Conservation (phyloP, 2,329 filamentous ascomycete genomes). For the Endothia cerciana region DNA sequence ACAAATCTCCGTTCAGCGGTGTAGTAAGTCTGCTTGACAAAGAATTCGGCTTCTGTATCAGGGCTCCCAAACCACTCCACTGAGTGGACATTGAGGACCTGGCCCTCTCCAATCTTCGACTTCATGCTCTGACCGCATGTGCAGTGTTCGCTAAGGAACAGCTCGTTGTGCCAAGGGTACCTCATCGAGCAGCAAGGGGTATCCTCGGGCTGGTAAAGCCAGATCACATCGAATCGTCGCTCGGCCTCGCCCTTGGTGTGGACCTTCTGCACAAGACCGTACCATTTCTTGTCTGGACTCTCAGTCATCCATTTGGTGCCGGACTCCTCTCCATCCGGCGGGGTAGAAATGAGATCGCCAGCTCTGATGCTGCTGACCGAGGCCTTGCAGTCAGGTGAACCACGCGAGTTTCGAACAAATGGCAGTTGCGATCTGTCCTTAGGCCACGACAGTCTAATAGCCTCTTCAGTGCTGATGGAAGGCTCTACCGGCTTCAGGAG, state of each 20-base stretch:
- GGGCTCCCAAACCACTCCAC: conserved; percentile 62
- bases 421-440: background rate
- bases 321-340: conserved; percentile 48
- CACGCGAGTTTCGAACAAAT: background rate
- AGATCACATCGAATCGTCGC: conserved; percentile 65
- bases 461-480: conserved; percentile 33
- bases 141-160: conserved; percentile 79
- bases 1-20: conserved; percentile 64
- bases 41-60: conserved; percentile 54
- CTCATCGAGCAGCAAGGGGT: conserved; percentile 70
- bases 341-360: conserved; percentile 55
- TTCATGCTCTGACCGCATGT: conserved; percentile 57
- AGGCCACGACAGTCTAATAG: conserved; percentile 30
- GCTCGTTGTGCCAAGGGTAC: conserved; percentile 73
- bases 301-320: conserved; percentile 61
- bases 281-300: conserved; percentile 61
- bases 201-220: conserved; percentile 73
- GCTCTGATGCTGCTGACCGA: conserved; percentile 42
- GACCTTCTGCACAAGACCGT: conserved; percentile 68
- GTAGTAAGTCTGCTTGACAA: conserved; percentile 73
- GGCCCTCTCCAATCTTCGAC: conserved; percentile 52
- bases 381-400: conserved; percentile 25
- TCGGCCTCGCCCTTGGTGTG: conserved; percentile 41
- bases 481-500: conserved; percentile 47
- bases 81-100: conserved; percentile 60